Conservation (phyloP, 1,284 basidiomycete genomes). For the Rhodotorula sp. region DNA sequence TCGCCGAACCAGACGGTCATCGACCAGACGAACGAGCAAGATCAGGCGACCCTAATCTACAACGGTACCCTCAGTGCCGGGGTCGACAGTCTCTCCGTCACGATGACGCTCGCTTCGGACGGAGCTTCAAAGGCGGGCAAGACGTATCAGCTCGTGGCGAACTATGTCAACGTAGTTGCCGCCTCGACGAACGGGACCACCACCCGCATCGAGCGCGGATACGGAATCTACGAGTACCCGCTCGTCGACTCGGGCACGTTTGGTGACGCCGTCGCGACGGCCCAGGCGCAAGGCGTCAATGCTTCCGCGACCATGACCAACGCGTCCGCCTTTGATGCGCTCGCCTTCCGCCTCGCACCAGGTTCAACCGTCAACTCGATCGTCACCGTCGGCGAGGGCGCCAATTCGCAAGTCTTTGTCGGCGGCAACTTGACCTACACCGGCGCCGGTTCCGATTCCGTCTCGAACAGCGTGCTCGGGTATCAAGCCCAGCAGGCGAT, state of each 20-base stretch:
- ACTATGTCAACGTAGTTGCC: slow-evolving; percentile 63
- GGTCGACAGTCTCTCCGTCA: slow-evolving; percentile 53
- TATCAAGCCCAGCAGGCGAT: slow-evolving; percentile 55
- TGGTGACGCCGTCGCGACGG: slow-evolving; percentile 26
- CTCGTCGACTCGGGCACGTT: slow-evolving; percentile 31
- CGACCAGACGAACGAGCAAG: slow-evolving; percentile 69
- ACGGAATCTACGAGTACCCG: slow-evolving; percentile 37
- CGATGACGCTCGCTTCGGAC: slow-evolving; percentile 57
- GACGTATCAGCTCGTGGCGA: slow-evolving; percentile 75
- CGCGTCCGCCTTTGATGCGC: slow-evolving; percentile 30
- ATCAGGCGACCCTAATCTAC: slow-evolving; percentile 68
- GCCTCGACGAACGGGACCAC: slow-evolving; percentile 36
- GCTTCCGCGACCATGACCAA: slow-evolving; percentile 31
- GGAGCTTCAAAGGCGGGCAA: slow-evolving; percentile 61
- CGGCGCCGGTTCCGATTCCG: slow-evolving; percentile 40
- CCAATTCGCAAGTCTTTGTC: slow-evolving; percentile 62
- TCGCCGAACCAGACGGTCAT: slow-evolving; percentile 60
- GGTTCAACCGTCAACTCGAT: slow-evolving; percentile 57
- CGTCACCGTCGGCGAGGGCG: slow-evolving; percentile 55
- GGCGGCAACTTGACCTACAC: slow-evolving; percentile 68
- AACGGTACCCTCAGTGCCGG: slow-evolving; percentile 67
- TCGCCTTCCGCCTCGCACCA: slow-evolving; percentile 27
- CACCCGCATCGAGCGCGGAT: slow-evolving; percentile 14
- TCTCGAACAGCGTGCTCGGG: slow-evolving; percentile 68
- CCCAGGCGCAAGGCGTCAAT: slow-evolving; percentile 10